phyloP scores from a whole-genome alignment of 2,329 filamentous ascomycete genomes.

The Dothiorella sarmentorum region DNA sequence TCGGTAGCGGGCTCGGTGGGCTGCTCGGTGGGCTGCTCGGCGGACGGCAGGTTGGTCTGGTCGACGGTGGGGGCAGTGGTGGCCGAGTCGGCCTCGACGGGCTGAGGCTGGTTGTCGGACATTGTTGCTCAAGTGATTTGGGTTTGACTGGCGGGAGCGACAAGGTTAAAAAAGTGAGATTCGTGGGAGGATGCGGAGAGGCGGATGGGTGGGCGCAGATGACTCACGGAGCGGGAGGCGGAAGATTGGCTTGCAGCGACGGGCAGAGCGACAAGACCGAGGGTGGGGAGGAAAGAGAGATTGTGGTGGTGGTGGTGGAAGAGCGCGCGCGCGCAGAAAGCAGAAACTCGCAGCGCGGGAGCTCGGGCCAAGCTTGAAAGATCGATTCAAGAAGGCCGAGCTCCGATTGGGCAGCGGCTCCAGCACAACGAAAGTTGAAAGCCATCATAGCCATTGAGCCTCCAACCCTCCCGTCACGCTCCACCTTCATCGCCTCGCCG shows the following conservation, averaged over 20 bases:
- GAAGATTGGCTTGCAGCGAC: neutral
- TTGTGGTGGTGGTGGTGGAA: neutral
- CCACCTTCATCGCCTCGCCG: constrained; percentile 5
- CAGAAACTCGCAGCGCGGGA: neutral
- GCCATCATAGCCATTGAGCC: too few species aligned
- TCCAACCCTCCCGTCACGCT: too few species aligned
- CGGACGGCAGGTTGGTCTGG: too few species aligned
- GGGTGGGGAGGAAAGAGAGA: neutral
- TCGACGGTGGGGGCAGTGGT: constrained; percentile 20
- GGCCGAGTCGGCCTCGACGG: constrained; percentile 23
- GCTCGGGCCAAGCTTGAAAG: constrained; percentile 16
- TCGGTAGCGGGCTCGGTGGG: constrained; percentile 14
- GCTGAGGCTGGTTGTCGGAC: constrained; percentile 20
- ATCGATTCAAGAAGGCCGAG: too few species aligned
- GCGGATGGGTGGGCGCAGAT: neutral
- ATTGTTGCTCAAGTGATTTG: neutral
- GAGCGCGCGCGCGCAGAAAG: neutral
- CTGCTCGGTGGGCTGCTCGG: constrained; percentile 19
- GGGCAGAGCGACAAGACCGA: neutral
- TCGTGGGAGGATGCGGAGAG: neutral
- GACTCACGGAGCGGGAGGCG: neutral
- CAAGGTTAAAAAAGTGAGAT: constrained; percentile 11
- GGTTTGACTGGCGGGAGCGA: constrained; percentile 11
- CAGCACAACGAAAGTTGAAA: constrained; percentile 8
- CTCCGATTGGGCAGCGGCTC: constrained; percentile 9